These are phyloP conservation scores for Silybum marianum DNA, from an alignment of 129 eudicot genomes.

Conservation along the genomic window DNA sequence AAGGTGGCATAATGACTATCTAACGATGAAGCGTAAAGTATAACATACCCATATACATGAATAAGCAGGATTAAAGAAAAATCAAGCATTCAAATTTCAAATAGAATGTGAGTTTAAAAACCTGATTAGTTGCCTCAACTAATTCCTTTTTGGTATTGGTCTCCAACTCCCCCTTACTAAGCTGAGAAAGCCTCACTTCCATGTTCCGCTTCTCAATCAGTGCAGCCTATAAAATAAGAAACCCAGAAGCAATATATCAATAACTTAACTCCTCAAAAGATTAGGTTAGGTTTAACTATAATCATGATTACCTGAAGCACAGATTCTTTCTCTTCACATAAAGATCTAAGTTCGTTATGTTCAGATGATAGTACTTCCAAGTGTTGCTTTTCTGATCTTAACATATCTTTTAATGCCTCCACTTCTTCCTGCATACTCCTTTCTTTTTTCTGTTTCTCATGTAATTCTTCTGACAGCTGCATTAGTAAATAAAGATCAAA, in stretches of 20 bases:
- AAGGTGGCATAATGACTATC: slow-evolving; percentile 3
- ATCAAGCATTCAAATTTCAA: not conserved
- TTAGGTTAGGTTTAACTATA: not conserved
- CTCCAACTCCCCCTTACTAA: slow-evolving; percentile 70
- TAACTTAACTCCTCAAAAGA: not conserved
- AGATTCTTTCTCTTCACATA: slow-evolving; percentile 69
- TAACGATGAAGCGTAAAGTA: not conserved
- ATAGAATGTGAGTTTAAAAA: slow-evolving; percentile 9
- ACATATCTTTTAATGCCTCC: slow-evolving; percentile 57
- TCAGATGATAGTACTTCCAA: slow-evolving; percentile 56
- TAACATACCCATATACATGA: not conserved
- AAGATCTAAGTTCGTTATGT: slow-evolving; percentile 54
- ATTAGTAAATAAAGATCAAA: slow-evolving; percentile 17
- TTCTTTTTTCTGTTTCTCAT: slow-evolving; percentile 66
- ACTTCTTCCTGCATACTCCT: slow-evolving; percentile 60
- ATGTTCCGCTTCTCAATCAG: slow-evolving; percentile 62
- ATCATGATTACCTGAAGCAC: slow-evolving; percentile 62
- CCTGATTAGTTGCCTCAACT: slow-evolving; percentile 89
- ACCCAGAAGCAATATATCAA: not conserved
- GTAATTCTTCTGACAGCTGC: slow-evolving; percentile 71
- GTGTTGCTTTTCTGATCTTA: slow-evolving; percentile 63
- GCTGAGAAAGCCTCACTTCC: slow-evolving; percentile 66
- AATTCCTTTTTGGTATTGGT: slow-evolving; percentile 71
- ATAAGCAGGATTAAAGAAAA: not conserved
- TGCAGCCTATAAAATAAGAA: slow-evolving; percentile 46